A percentile compares a stretch with the other conserved stretches of the same genome.
phyloP scores from a whole-genome alignment of 2,329 filamentous ascomycete genomes.

The Fusarium pseudonygamai region DNA sequence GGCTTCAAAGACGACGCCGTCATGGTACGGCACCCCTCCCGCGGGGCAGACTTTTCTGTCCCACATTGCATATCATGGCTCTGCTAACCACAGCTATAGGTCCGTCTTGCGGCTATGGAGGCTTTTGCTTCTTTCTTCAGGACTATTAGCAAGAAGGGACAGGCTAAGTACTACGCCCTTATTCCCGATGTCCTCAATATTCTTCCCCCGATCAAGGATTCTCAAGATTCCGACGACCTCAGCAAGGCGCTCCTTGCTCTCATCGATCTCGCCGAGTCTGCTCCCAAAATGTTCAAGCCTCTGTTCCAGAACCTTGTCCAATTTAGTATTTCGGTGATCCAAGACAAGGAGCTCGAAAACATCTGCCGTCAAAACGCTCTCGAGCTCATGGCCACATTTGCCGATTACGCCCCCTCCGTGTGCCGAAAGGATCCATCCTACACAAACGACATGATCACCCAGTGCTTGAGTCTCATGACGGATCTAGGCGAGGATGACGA shows the following conservation, averaged over 20 bases:
- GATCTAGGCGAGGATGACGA: slow-evolving; percentile 95
- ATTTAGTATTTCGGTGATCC: slow-evolving; percentile 92
- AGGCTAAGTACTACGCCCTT: slow-evolving; percentile 86
- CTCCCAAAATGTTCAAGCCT: slow-evolving; percentile 96
- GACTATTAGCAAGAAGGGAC: slow-evolving; percentile 86
- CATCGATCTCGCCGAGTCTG: slow-evolving; percentile 93
- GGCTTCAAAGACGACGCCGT: slow-evolving; percentile 92
- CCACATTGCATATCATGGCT: slow-evolving; percentile 1
- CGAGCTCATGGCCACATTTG: slow-evolving; percentile 97
- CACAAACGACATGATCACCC: slow-evolving; percentile 96
- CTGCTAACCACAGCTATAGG: slow-evolving; percentile 57
- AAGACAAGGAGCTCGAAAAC: slow-evolving; percentile 94
- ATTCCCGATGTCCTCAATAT: slow-evolving; percentile 95
- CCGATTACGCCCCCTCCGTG: slow-evolving; percentile 92
- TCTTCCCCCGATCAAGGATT: slow-evolving; percentile 91
- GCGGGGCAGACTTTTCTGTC: slow-evolving; percentile 11
- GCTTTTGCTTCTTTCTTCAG: slow-evolving; percentile 97
- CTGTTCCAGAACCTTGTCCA: slow-evolving; percentile 93
- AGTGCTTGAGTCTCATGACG: slow-evolving; percentile 97
- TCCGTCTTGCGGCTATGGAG: slow-evolving; percentile 93
- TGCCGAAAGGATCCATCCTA: slow-evolving; percentile 95
- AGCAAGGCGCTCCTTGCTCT: slow-evolving; percentile 89
- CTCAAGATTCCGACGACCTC: slow-evolving; percentile 88
- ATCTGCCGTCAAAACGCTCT: slow-evolving; percentile 92
- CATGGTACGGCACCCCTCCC: slow-evolving; percentile 61